Evolutionary conservation across 1,139 yeast genomes (phyloP), one percentile per base, ranked within the genome.

Genomic region (Pichia cactophila): DNA sequence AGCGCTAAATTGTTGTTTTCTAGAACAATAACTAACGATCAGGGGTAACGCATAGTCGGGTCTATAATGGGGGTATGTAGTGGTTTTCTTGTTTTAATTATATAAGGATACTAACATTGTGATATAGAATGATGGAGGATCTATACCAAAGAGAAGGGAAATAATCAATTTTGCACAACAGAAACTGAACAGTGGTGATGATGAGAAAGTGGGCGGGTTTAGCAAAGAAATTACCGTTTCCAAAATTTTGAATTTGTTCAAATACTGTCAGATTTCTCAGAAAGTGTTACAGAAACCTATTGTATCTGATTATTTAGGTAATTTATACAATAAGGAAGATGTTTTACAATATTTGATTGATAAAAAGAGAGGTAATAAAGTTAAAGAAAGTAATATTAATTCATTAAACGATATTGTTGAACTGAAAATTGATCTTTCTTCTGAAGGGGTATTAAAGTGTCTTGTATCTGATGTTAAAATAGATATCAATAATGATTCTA

Each of bases 281-380:
- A 64, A 65, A 26, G 63, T 61, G 11, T 65, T 80, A 23, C 58
- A 54, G 10, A 63, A 61, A 7, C 86, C 83, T 0, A 69, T 87
- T 3, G 86, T 84, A 7, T 78, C 89, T 33, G 96, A 88, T 65
- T 83, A 73, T 61, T 69, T 69, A 51, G 97, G 97, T 0, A 64
- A 71, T 36, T 60, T 89, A n/a, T 86, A 78, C 63, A 77, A 81
- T 56, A 86, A 86, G 57, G 89, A 84, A 54, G 69, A 82, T 37
- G 64, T 86, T 0, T 58, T 89, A 14, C 84, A 83, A 58, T 73
- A 75, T 61, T 17, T 62, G 11, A 53, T 67, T n/a, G 68, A 66
- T 41, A 55, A 40, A 16, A 38, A 38, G 16, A 37, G 45, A 14
- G 28, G 29, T 11, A 37, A 59, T 31, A 56, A 55, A 8, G 56